Evolutionary conservation across 345 rosid genomes (phyloP).

Genomic region (Melaleuca alternifolia): DNA sequence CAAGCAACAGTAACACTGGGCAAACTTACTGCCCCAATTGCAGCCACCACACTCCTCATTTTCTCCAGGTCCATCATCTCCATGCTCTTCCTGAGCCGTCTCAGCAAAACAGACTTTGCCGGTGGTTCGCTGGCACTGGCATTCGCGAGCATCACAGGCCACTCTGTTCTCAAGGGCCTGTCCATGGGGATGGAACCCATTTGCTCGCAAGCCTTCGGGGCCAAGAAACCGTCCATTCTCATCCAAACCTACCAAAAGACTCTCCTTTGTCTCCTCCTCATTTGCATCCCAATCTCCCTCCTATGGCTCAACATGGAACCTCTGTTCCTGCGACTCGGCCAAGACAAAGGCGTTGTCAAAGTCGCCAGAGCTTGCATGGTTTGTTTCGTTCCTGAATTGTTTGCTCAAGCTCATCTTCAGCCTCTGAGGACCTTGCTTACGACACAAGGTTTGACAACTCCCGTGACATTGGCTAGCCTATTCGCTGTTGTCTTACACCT

Average conservation of each 20-base stretch:
- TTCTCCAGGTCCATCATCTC: conserved; percentile 16
- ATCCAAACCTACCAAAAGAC: conserved; percentile 13
- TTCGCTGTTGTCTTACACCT: conserved; percentile 13
- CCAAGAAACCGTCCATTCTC: conserved; percentile 8
- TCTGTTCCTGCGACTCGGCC: conserved; percentile 11
- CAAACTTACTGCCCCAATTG: conserved; percentile 2
- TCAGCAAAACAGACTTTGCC: conserved; percentile 17
- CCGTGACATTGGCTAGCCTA: conserved; percentile 10
- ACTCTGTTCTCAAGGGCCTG: conserved; percentile 23
- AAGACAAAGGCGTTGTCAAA: conserved; percentile 6
- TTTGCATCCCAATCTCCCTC: conserved; percentile 8
- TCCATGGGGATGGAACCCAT: conserved; percentile 31
- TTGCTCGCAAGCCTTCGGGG: conserved; percentile 30
- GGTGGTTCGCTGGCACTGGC: conserved; percentile 21
- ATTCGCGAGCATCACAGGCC: conserved; percentile 26
- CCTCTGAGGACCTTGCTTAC: conserved; percentile 22
- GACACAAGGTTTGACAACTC: conserved; percentile 18
- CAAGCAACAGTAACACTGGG: conserved; percentile 13
- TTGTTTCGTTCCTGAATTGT: conserved; percentile 26
- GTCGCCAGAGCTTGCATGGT: conserved; percentile 14
- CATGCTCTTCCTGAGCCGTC: conserved; percentile 17
- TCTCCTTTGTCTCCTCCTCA: conserved; percentile 11
- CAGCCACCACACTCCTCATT: conserved; percentile 7
- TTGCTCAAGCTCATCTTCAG: conserved; percentile 21
- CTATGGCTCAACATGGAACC: conserved; percentile 19